phyloP scores from a whole-genome alignment of 129 eudicot species.

The Apium graveolens region DNA sequence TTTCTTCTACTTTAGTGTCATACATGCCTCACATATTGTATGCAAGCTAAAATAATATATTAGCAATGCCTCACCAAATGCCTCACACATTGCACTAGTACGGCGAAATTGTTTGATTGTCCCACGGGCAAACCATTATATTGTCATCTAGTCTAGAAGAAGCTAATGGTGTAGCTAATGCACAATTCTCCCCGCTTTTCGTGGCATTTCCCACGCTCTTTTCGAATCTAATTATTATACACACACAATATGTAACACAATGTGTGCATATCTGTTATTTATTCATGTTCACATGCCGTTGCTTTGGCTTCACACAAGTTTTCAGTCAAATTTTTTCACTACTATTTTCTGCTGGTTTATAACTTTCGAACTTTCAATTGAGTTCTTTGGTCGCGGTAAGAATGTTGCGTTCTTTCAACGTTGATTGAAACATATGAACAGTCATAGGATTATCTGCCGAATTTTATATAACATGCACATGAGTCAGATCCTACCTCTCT shows the following conservation, averaged over 20 bases:
- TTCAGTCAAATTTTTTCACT: background rate
- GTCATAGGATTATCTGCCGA: background rate
- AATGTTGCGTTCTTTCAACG: background rate
- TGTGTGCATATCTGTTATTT: background rate
- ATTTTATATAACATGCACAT: too few species aligned
- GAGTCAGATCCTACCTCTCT: too few species aligned
- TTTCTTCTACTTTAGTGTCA: too few species aligned
- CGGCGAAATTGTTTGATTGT: background rate
- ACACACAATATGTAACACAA: background rate
- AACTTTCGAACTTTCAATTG: background rate
- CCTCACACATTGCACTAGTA: too few species aligned
- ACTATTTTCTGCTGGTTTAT: background rate
- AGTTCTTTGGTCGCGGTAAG: background rate
- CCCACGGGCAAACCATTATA: background rate
- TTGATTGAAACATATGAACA: background rate
- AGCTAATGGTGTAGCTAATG: background rate
- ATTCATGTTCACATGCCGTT: background rate
- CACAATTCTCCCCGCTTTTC: slow-evolving; percentile 3
- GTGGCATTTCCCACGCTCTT: background rate
- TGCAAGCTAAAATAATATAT: too few species aligned
- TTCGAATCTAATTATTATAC: background rate
- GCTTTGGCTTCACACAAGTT: background rate
- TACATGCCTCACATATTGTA: too few species aligned
- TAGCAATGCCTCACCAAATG: too few species aligned
- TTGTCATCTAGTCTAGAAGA: background rate